Percentiles rank a stretch among this genome's conserved stretches.
phyloP scores from a whole-genome alignment of 768 basidiomycete species.

The Pleurotus djamor region DNA sequence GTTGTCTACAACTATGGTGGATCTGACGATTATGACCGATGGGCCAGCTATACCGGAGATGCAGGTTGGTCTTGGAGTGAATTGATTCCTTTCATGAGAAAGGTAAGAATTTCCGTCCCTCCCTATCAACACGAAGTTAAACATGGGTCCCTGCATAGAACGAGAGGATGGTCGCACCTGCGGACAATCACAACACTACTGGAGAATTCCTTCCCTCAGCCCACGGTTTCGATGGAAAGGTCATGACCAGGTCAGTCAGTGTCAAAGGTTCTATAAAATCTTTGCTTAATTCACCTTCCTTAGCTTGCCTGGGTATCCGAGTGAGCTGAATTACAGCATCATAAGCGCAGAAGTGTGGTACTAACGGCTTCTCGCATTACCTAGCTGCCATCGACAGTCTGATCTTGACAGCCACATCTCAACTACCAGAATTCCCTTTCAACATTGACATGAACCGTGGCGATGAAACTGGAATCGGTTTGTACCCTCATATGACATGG shows the following conservation, averaged over 20 bases:
- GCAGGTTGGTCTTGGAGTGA: constrained; percentile 33
- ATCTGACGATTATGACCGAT: constrained; percentile 32
- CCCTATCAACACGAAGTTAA: background rate
- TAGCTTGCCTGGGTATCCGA: constrained; percentile 21
- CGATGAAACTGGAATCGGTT: constrained; percentile 27
- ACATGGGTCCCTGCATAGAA: constrained; percentile 19
- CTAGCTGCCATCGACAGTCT: constrained; percentile 25
- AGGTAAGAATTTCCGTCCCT: constrained; percentile 10
- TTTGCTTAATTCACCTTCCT: background rate
- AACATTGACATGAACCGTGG: constrained; percentile 31
- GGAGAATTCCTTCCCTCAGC: constrained; percentile 32
- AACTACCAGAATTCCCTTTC: constrained; percentile 30
- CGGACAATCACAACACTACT: constrained; percentile 32
- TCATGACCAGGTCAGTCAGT: constrained; percentile 17
- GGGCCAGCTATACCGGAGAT: constrained; percentile 28
- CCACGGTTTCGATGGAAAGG: constrained; percentile 30
- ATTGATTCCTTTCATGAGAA: constrained; percentile 26
- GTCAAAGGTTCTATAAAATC: no score
- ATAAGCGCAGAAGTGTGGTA: background rate
- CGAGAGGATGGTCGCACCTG: constrained; percentile 33
- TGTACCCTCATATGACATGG: background rate
- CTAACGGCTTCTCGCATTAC: background rate
- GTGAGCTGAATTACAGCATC: background rate
- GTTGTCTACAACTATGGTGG: constrained; percentile 25
- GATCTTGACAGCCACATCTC: constrained; percentile 30